A percentile compares a stretch with the other conserved stretches of the same genome.
These are phyloP conservation scores for Psilocybe tampanensis DNA, from an alignment of 768 basidiomycete genomes.

Conservation along the genomic window DNA sequence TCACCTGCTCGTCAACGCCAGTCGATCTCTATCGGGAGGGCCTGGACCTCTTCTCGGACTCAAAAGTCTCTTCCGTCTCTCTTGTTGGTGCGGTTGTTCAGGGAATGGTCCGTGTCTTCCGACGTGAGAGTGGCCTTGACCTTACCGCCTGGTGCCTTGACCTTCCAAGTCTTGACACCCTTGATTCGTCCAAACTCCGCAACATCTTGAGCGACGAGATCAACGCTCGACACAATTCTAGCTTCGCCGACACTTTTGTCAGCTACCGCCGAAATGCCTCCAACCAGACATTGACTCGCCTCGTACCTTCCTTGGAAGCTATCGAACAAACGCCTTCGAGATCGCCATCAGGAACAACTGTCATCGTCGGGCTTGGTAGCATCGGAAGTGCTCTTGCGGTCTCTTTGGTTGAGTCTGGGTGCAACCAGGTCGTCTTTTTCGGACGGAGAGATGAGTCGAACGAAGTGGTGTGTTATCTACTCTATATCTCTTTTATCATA, in stretches of 20 bases:
- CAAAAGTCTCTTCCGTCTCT: conserved; percentile 13
- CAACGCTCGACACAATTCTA: conserved; percentile 18
- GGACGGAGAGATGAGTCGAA: conserved; percentile 24
- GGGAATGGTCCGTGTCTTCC: conserved; percentile 34
- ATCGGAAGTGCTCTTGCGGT: conserved; percentile 29
- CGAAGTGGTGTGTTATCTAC: conserved; percentile 18
- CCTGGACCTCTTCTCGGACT: conserved; percentile 22
- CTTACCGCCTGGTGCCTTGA: conserved; percentile 29
- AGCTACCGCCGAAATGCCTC: conserved; percentile 23
- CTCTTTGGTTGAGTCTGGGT: conserved; percentile 25
- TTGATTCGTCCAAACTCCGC: conserved; percentile 8
- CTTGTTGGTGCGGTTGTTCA: conserved; percentile 28
- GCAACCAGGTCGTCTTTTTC: conserved; percentile 25
- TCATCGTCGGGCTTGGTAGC: conserved; percentile 36
- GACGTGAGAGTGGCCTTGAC: conserved; percentile 27
- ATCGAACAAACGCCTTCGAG: conserved; percentile 14
- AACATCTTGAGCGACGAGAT: conserved; percentile 18
- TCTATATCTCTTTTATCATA: background rate
- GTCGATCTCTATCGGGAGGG: conserved; percentile 25
- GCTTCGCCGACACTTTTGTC: conserved; percentile 21
- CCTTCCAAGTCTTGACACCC: conserved; percentile 17
- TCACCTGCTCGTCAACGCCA: conserved; percentile 25
- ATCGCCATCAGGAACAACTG: conserved; percentile 24
- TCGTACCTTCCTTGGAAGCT: conserved; percentile 25
- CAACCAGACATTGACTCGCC: conserved; percentile 20